Conservation (phyloP, 139 green algal species). For the Pedinophyceae sp. region DNA sequence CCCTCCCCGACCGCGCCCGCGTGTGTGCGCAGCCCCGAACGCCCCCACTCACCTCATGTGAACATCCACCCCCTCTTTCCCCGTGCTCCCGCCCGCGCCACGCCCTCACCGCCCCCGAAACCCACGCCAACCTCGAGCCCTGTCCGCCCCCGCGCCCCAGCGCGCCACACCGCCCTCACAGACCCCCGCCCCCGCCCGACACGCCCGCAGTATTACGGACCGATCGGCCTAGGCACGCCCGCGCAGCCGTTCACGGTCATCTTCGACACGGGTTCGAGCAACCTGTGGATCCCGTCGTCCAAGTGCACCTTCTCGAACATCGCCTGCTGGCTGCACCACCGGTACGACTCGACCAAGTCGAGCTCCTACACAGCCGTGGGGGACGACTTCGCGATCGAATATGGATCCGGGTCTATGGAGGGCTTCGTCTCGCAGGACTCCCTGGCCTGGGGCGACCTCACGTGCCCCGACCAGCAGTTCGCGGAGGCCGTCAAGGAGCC, state of each 20-base stretch:
- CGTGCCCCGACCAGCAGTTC: slow-evolving; percentile 56
- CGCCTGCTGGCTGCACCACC: slow-evolving; percentile 75
- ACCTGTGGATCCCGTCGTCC: slow-evolving; percentile 81
- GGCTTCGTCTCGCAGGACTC: slow-evolving; percentile 78
- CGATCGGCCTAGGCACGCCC: slow-evolving; percentile 79
- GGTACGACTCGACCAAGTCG: slow-evolving; percentile 61
- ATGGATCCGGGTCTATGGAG: slow-evolving; percentile 75
- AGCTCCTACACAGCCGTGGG: slow-evolving; percentile 61
- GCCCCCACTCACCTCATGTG: slow-evolving; percentile 9
- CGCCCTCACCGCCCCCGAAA: neutral
- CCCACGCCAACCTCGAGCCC: slow-evolving; percentile 7
- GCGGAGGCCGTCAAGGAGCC: slow-evolving; percentile 77
- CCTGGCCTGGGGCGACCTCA: slow-evolving; percentile 52
- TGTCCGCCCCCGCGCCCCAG: neutral
- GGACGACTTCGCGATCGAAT: slow-evolving; percentile 89
- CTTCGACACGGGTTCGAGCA: slow-evolving; percentile 84
- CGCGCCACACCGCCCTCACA: neutral
- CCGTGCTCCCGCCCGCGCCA: neutral
- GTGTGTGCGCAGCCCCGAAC: neutral
- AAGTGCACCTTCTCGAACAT: slow-evolving; percentile 77
- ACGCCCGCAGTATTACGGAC: slow-evolving; percentile 95
- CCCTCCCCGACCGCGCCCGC: too few relatives aligned
- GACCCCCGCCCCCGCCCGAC: too few relatives aligned
- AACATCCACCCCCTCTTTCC: slow-evolving; percentile 11
- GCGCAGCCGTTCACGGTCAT: slow-evolving; percentile 80